These are phyloP conservation scores for Dichomitus squalens DNA, from an alignment of 1,284 basidiomycete species.

Conservation along the genomic window DNA sequence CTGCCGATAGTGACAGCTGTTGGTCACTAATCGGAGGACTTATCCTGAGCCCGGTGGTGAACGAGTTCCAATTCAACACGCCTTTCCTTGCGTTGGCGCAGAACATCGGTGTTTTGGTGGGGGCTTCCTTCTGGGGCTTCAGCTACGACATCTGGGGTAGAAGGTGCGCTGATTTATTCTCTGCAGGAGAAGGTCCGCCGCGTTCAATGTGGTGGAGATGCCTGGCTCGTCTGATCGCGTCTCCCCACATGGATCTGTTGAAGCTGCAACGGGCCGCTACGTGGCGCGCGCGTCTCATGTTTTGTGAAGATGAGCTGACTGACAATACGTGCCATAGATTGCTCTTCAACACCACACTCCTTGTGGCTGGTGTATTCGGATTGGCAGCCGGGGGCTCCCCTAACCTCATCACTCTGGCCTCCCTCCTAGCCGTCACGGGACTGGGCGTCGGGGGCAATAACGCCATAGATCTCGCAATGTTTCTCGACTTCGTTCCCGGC, in stretches of 20 bases:
- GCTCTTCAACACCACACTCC: constrained; percentile 66
- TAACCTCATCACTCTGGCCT: constrained; percentile 45
- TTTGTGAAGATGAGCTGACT: background rate
- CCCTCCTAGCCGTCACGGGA: constrained; percentile 45
- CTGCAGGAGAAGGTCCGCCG: no score
- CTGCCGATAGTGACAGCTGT: constrained; percentile 45
- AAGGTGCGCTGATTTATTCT: constrained; percentile 31
- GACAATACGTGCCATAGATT: constrained; percentile 35
- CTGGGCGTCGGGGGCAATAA: constrained; percentile 57
- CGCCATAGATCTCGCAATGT: constrained; percentile 67
- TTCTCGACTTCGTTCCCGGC: constrained; percentile 67
- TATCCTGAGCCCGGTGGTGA: constrained; percentile 56
- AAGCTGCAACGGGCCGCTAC: no score
- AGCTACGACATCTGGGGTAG: constrained; percentile 71
- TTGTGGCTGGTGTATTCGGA: constrained; percentile 61
- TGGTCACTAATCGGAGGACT: constrained; percentile 59
- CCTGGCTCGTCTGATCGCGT: no score
- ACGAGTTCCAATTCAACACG: constrained; percentile 57
- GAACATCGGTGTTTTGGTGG: constrained; percentile 65
- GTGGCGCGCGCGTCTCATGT: no score
- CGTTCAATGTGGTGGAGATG: background rate
- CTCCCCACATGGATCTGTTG: no score
- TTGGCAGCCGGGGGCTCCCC: constrained; percentile 47
- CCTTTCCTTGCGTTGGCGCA: constrained; percentile 61
- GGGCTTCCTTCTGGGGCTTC: constrained; percentile 67